Conservation (phyloP, 352 stramenopile species). For the Phytophthora syringae region DNA sequence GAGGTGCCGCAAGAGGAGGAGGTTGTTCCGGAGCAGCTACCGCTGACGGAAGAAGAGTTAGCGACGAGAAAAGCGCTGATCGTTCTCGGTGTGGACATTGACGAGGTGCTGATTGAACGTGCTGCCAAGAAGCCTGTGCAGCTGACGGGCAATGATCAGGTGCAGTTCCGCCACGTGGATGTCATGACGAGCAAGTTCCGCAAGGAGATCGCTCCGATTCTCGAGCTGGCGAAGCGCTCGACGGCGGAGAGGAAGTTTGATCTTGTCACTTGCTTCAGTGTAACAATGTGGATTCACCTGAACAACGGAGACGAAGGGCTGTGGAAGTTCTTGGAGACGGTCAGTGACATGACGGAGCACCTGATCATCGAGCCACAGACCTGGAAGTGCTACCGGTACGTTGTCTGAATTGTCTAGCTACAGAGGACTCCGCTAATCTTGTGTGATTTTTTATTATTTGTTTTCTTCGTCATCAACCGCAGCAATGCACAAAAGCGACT, state of each 20-base stretch:
- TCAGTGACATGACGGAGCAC: conserved; percentile 68
- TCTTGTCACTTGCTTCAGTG: conserved; percentile 82
- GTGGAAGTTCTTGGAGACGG: conserved; percentile 68
- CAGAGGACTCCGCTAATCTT: too few relatives aligned
- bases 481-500: conserved; percentile 79
- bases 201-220: conserved; percentile 48
- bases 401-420: background rate
- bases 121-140: conserved; percentile 52
- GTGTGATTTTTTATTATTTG: conserved; percentile 14
- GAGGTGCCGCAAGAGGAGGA: conserved; percentile 9
- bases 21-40: conserved; percentile 20
- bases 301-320: conserved; percentile 87
- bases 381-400: conserved; percentile 86
- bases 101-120: conserved; percentile 67
- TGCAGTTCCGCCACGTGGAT: conserved; percentile 67
- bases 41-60: conserved; percentile 32
- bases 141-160: conserved; percentile 31
- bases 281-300: conserved; percentile 91
- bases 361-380: conserved; percentile 84
- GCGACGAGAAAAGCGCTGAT: conserved; percentile 49
- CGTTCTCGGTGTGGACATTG: conserved; percentile 78
- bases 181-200: conserved; percentile 60
- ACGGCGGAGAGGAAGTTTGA: conserved; percentile 56
- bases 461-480: conserved; percentile 8
- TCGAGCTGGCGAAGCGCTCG: conserved; percentile 48